Evolutionary conservation across 164 flowering plant genomes (phyloP).

Genomic region (Macadamia tetraphylla): DNA sequence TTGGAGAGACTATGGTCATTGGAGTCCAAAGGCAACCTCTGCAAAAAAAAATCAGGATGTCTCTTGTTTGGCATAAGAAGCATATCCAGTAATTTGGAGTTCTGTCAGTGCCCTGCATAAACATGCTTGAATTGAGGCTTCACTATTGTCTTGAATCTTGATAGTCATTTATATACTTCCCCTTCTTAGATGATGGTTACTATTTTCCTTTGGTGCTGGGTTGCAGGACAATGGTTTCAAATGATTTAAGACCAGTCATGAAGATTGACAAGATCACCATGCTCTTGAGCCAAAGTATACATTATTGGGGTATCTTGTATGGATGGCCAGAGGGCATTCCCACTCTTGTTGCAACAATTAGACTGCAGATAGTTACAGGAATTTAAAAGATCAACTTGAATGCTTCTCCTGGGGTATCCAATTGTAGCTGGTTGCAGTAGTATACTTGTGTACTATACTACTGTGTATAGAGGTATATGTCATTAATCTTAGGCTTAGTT

Average conservation of each 20-base stretch:
- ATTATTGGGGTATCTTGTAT: conserved; percentile 79
- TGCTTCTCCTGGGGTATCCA: conserved; percentile 64
- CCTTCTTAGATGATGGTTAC: conserved; percentile 52
- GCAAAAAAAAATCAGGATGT: conserved; percentile 78
- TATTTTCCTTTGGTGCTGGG: conserved; percentile 33
- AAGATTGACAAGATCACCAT: conserved; percentile 90
- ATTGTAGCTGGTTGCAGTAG: conserved; percentile 7
- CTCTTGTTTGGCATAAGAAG: conserved; percentile 88
- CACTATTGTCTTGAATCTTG: conserved; percentile 28
- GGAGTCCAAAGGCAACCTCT: conserved; percentile 78
- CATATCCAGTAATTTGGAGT: conserved; percentile 80
- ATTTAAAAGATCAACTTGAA: conserved; percentile 83
- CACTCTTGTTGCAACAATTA: conserved; percentile 60
- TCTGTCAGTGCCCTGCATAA: conserved; percentile 89
- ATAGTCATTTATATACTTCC: conserved; percentile 28
- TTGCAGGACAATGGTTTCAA: conserved; percentile 36
- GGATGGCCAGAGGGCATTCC: conserved; percentile 36
- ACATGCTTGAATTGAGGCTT: conserved; percentile 74
- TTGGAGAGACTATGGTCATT: not conserved
- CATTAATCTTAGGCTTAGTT: too few species aligned
- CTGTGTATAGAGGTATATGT: too few species aligned
- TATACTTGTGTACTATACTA: too few species aligned
- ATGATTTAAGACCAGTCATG: conserved; percentile 91
- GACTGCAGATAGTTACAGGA: conserved; percentile 51
- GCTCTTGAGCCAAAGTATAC: conserved; percentile 82